Conservation (phyloP, 225 moss, liverwort and hornwort species). For the Thuidium tamariscinum region DNA sequence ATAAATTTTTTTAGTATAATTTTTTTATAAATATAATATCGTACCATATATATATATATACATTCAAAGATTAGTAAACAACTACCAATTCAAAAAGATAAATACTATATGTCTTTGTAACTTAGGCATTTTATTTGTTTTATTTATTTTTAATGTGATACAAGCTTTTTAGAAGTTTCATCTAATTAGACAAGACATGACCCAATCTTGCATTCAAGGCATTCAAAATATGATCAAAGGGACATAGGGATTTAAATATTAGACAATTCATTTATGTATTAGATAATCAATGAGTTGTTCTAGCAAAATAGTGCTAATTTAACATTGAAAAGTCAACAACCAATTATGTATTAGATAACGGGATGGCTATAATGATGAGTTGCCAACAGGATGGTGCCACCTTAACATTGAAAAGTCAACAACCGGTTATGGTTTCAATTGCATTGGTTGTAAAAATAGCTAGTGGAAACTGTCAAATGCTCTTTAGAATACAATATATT, state of each 20-base stretch:
- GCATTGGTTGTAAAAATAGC: not conserved
- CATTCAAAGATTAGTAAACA: not conserved
- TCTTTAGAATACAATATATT: fast-evolving
- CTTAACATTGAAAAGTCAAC: no score
- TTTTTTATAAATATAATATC: no score
- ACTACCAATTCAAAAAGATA: no score
- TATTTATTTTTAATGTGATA: not conserved
- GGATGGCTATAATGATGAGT: no score
- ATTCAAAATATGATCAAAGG: not conserved
- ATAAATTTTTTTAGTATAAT: not conserved
- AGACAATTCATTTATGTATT: fast-evolving
- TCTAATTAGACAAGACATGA: not conserved
- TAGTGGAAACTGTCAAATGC: not conserved
- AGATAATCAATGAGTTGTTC: no score
- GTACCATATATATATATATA: not conserved
- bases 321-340: no score
- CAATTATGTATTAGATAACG: no score
- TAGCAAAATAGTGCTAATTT: no score
- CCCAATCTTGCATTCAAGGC: fast-evolving
- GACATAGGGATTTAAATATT: not conserved
- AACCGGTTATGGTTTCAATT: not conserved
- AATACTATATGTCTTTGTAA: no score
- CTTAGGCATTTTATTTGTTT: not conserved
- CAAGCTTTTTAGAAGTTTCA: no score
- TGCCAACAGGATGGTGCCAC: no score